phyloP scores from a whole-genome alignment of 2,329 filamentous ascomycete species.

The Neofusicoccum ribis region DNA sequence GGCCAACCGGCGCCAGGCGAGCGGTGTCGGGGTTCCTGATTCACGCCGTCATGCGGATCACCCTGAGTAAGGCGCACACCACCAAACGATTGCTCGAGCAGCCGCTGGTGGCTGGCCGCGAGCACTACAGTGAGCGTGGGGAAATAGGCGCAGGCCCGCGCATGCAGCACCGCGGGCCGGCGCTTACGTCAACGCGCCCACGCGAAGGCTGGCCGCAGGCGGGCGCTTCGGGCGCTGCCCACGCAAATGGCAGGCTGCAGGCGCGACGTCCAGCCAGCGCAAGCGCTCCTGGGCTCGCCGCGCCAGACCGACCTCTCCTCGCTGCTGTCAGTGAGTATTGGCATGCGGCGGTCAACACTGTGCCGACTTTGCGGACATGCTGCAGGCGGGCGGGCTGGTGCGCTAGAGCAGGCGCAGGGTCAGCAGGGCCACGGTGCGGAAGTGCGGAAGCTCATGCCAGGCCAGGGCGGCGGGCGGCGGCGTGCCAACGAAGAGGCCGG shows the following conservation, averaged over 20 bases:
- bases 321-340: background rate
- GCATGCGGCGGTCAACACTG: background rate
- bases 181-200: slow-evolving; percentile 11
- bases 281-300: background rate
- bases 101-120: slow-evolving; percentile 9
- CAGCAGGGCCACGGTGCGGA: background rate
- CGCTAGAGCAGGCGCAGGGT: background rate
- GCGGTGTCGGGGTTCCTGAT: slow-evolving; percentile 11
- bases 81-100: slow-evolving; percentile 8
- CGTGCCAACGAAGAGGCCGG: slow-evolving; percentile 10
- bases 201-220: background rate
- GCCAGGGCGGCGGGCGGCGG: background rate
- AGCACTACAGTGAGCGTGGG: slow-evolving; percentile 4
- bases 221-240: slow-evolving; percentile 13
- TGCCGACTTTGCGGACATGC: background rate
- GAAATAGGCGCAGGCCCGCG: slow-evolving; percentile 12
- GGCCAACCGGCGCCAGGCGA: slow-evolving; percentile 12
- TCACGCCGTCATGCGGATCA: slow-evolving; percentile 6
- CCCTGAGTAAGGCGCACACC: slow-evolving; percentile 1
- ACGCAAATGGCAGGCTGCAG: background rate
- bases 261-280: background rate
- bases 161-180: slow-evolving; percentile 2
- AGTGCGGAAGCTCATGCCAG: background rate
- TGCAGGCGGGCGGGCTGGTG: background rate
- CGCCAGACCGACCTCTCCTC: background rate